Evolutionary conservation across 345 rosid species (phyloP), one percentile per base, ranked within the genome.

Genomic region (Linum usitatissimum): DNA sequence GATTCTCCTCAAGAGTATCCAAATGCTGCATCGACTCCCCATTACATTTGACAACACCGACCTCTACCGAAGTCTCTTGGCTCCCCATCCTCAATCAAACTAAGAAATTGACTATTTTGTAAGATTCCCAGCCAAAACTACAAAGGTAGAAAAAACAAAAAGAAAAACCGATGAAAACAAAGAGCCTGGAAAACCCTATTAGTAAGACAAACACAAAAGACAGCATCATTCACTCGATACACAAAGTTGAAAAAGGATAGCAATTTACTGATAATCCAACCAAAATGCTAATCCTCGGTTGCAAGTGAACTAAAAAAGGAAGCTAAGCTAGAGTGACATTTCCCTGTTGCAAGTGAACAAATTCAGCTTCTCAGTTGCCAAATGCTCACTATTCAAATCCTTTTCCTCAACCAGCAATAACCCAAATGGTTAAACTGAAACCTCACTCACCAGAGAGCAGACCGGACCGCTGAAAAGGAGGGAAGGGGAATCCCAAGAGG

Each of bases 1-100:
- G 93, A 34, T 30, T 72, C 76, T 83, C 95, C 66, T 69, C 66
- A 28, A 39, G 55, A 10, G 0, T 10, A 70, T 64, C 66, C 10
- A 40, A 57, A 60, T 49, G 42, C 61, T 66, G 55, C 55, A 60
- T 18, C 18, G 40, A 6, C 61, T 34, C 34, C 18, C 60, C 70
- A 63, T 65, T 61, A 49, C 63, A 34, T 17, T 45, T 17, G 62
- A 15, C 18, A 18, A 28, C 40, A 60, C 68, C 60, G 64, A 53
- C 72, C 68, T 79, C 78, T 64, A 63, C 75, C 73, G 69, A 63
- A 67, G 34, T 31, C 34, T 54, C 61, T 23, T 23, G 59, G 20
- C 63, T 66, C 69, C 67, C 80, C 84, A 71, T 74, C 31, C 60
- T 60, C 68, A 64, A 65, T 36, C 53, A 17, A n/a, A 71, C 51